Evolutionary conservation across 2,329 filamentous ascomycete species (phyloP).

Genomic region (Aspergillus intermedius): DNA sequence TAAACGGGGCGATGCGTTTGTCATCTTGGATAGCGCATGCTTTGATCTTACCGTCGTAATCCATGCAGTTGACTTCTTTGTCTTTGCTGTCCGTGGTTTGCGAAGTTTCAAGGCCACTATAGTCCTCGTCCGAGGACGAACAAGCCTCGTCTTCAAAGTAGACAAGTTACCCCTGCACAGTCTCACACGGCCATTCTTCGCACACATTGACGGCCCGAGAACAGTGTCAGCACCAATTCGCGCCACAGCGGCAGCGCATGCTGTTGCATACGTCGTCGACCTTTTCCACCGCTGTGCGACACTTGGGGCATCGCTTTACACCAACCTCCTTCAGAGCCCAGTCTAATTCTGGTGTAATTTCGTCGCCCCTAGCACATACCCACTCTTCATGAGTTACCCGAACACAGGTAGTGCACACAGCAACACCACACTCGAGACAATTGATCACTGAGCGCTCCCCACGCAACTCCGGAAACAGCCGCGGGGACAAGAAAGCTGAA

Average conservation of each 20-base stretch:
- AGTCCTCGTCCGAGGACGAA: not conserved
- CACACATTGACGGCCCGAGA: conserved; percentile 27
- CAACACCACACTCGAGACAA: conserved; percentile 40
- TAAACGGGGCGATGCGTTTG: not conserved
- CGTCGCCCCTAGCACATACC: conserved; percentile 23
- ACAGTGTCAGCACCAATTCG: conserved; percentile 47
- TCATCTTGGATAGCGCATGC: not conserved
- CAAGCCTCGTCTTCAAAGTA: not conserved
- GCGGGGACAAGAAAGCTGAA: conserved; percentile 42
- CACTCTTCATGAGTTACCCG: conserved; percentile 31
- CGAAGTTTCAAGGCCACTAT: too few species aligned
- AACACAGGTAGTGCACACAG: conserved; percentile 42
- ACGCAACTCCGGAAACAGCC: conserved; percentile 14
- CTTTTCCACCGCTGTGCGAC: conserved; percentile 40
- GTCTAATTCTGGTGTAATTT: conserved; percentile 29
- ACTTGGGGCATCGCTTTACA: conserved; percentile 47
- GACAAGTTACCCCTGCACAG: not conserved
- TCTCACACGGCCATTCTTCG: conserved; percentile 7
- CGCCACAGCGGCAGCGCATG: conserved; percentile 45
- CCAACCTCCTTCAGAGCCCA: conserved; percentile 37
- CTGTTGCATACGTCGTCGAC: conserved; percentile 44
- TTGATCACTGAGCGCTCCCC: conserved; percentile 13
- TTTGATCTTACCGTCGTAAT: too few species aligned
- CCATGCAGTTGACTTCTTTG: too few species aligned
- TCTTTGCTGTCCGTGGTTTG: too few species aligned